phyloP scores from a whole-genome alignment of 139 green algal genomes.

The Ettlia oleoabundans region DNA sequence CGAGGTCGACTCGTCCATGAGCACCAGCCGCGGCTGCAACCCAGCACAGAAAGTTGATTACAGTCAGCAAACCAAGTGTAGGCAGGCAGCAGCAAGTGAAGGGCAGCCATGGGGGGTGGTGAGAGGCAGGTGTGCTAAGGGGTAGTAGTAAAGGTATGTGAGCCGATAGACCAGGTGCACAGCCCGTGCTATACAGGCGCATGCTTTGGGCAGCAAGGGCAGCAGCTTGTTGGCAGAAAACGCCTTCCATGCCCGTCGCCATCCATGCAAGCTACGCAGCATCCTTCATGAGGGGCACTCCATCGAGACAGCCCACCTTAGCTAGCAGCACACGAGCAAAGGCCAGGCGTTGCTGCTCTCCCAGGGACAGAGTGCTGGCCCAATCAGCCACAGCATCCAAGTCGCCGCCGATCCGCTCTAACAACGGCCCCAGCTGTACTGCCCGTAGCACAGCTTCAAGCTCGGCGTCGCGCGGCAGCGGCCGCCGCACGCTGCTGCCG shows the following conservation, averaged over 20 bases:
- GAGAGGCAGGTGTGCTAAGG: too few species aligned
- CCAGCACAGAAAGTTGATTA: constrained; percentile 26
- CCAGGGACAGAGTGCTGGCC: constrained; percentile 86
- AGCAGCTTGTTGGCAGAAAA: too few species aligned
- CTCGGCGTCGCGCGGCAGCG: constrained; percentile 69
- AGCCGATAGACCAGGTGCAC: too few species aligned
- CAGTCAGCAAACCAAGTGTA: too few species aligned
- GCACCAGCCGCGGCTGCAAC: constrained; percentile 73
- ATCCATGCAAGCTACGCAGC: too few species aligned
- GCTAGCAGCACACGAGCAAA: constrained; percentile 79
- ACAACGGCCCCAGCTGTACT: constrained; percentile 55
- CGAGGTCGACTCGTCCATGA: constrained; percentile 96
- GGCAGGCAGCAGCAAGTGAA: neutral
- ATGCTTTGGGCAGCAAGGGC: too few species aligned
- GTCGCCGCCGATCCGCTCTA: constrained; percentile 34
- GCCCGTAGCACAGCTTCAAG: constrained; percentile 65
- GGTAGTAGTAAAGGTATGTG: too few species aligned
- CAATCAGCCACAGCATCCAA: constrained; percentile 87
- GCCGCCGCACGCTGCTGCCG: constrained; percentile 4
- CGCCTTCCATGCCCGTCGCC: neutral
- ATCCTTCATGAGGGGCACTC: too few species aligned
- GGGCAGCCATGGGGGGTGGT: too few species aligned
- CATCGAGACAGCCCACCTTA: constrained; percentile 12
- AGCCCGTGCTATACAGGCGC: too few species aligned
- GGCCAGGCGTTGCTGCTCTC: constrained; percentile 97